A percentile compares a stretch with the other conserved stretches of the same genome.
Evolutionary conservation across 2,329 filamentous ascomycete genomes (phyloP).

Genomic region (Penicillium capsulatum): DNA sequence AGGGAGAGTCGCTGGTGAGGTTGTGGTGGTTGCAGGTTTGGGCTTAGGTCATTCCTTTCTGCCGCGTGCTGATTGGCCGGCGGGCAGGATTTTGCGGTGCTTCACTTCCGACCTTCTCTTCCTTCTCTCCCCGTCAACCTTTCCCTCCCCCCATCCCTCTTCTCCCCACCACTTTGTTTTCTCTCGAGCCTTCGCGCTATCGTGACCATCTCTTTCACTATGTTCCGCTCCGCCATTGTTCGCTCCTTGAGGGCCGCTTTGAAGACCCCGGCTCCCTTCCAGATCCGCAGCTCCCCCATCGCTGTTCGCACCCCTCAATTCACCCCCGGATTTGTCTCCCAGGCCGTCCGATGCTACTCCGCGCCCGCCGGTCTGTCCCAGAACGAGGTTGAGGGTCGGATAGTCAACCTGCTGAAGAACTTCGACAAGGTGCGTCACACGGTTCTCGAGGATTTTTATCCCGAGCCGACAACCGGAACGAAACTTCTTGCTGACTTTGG

Average conservation of each 20-base stretch:
- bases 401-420: constrained; percentile 86
- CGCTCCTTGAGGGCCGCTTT: constrained; percentile 62
- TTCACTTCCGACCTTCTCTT: constrained; percentile 24
- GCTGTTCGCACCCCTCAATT: constrained; percentile 56
- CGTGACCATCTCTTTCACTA: constrained; percentile 45
- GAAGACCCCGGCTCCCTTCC: constrained; percentile 56
- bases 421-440: constrained; percentile 80
- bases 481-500: constrained; percentile 5
- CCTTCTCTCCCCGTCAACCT: constrained; percentile 20
- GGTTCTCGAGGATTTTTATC: constrained; percentile 7
- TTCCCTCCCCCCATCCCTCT: constrained; percentile 15
- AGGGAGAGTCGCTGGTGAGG: constrained; percentile 21
- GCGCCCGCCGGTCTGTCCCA: constrained; percentile 72
- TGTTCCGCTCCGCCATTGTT: constrained; percentile 87
- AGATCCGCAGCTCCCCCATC: constrained; percentile 57
- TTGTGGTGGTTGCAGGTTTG: constrained; percentile 31
- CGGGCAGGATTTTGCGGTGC: constrained; percentile 35
- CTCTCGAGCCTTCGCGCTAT: constrained; percentile 20
- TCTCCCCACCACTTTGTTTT: constrained; percentile 12
- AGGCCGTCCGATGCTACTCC: constrained; percentile 79
- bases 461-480: not conserved
- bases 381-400: constrained; percentile 83
- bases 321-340: constrained; percentile 60
- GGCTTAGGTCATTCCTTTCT: constrained; percentile 43
- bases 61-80: constrained; percentile 37